Evolutionary conservation across 1,139 yeast genomes (phyloP).

Genomic region (Geotrichum aggregatum): DNA sequence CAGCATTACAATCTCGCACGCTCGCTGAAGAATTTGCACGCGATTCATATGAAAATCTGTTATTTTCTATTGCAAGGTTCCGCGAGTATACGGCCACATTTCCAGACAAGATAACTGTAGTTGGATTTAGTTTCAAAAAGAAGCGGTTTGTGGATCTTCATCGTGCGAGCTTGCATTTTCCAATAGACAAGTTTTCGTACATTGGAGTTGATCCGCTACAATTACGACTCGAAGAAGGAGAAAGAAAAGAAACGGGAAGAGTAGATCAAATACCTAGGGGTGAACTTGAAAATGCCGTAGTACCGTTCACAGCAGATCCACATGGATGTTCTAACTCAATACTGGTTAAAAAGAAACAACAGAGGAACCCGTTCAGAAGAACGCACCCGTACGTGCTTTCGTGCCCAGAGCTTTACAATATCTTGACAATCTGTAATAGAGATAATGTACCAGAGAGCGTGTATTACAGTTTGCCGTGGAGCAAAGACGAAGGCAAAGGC

Average conservation of each 20-base stretch:
- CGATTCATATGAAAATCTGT: slow-evolving; percentile 75
- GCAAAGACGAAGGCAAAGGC: not conserved
- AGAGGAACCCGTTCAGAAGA: slow-evolving; percentile 60
- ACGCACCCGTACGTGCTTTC: slow-evolving; percentile 42
- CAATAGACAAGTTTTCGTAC: slow-evolving; percentile 43
- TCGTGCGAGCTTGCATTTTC: slow-evolving; percentile 48
- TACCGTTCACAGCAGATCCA: slow-evolving; percentile 56
- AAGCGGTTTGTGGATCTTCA: slow-evolving; percentile 56
- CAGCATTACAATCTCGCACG: slow-evolving; percentile 34
- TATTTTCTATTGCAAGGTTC: slow-evolving; percentile 59
- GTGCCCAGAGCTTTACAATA: slow-evolving; percentile 26
- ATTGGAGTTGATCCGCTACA: slow-evolving; percentile 53
- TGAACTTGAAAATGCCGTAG: slow-evolving; percentile 47
- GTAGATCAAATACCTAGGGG: too few species aligned
- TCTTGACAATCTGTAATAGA: slow-evolving; percentile 25
- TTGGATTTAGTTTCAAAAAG: slow-evolving; percentile 73
- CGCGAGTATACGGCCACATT: slow-evolving; percentile 46
- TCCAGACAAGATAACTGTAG: slow-evolving; percentile 53
- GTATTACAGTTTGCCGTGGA: slow-evolving; percentile 14
- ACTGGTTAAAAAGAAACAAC: slow-evolving; percentile 42
- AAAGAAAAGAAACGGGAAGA: too few species aligned
- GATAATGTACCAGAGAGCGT: slow-evolving; percentile 10
- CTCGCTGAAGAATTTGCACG: slow-evolving; percentile 66
- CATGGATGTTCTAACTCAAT: slow-evolving; percentile 51
- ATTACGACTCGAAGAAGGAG: slow-evolving; percentile 29